Conservation (phyloP, 176 grass and related monocot genomes). For the Eremochloa ophiuroides region DNA sequence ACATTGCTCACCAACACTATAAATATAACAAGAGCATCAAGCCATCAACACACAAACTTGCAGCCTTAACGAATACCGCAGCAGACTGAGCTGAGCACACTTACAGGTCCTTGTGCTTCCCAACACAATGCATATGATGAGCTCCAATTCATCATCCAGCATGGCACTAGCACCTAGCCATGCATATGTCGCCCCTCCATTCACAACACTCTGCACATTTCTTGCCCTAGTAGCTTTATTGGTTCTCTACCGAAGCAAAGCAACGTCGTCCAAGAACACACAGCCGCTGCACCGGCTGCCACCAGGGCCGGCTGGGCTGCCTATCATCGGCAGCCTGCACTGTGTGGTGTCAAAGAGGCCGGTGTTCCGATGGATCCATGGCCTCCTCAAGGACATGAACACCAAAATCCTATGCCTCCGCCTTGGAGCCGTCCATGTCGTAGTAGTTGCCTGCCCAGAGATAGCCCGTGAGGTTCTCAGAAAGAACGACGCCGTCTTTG, state of each 20-base stretch:
- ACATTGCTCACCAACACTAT: background rate
- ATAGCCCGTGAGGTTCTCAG: conserved; percentile 32
- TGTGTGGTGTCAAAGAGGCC: conserved; percentile 19
- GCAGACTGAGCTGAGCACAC: background rate
- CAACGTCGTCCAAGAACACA: background rate
- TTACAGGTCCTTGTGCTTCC: background rate
- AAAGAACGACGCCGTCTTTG: conserved; percentile 31
- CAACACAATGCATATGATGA: background rate
- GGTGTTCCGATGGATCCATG: conserved; percentile 37
- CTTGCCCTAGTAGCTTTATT: background rate
- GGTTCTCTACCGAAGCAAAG: background rate
- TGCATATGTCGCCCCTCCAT: background rate
- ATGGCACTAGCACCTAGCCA: background rate
- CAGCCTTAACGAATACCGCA: background rate
- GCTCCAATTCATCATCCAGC: background rate
- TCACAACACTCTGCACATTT: background rate
- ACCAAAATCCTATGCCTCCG: conserved; percentile 40
- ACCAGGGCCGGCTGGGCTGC: conserved; percentile 22
- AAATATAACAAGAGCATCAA: background rate
- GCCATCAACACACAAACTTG: background rate
- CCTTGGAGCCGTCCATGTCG: conserved; percentile 16
- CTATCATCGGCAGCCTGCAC: conserved; percentile 25
- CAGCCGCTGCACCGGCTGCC: background rate
- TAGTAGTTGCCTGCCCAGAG: conserved; percentile 28
- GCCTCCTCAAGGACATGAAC: conserved; percentile 16